phyloP scores from a whole-genome alignment of 2,329 filamentous ascomycete genomes.

The Aspergillus hiratsukae region DNA sequence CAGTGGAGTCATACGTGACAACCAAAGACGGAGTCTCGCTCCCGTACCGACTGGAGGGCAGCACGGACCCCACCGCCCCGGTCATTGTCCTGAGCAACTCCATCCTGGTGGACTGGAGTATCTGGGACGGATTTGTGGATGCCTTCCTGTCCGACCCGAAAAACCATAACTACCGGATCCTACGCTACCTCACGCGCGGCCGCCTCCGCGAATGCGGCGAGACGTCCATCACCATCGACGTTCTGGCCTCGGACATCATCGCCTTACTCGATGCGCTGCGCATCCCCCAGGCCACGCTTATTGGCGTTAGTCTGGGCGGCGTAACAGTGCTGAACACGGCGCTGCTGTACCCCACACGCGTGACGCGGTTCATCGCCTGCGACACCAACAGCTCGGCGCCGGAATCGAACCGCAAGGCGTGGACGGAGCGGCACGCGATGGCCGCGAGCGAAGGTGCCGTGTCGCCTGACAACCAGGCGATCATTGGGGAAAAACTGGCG shows the following conservation, averaged over 20 bases:
- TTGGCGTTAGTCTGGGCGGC: slow-evolving; percentile 79
- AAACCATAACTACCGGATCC: slow-evolving; percentile 61
- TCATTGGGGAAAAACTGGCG: slow-evolving; percentile 62
- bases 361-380: slow-evolving; percentile 64
- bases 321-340: slow-evolving; percentile 71
- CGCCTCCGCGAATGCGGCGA: slow-evolving; percentile 45
- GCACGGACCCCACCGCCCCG: slow-evolving; percentile 60
- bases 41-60: slow-evolving; percentile 73
- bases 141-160: slow-evolving; percentile 52
- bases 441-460: slow-evolving; percentile 51
- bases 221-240: slow-evolving; percentile 55
- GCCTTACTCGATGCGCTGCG: slow-evolving; percentile 64
- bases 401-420: slow-evolving; percentile 69
- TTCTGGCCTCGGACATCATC: slow-evolving; percentile 64
- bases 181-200: slow-evolving; percentile 75
- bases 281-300: slow-evolving; percentile 61
- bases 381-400: slow-evolving; percentile 74
- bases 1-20: slow-evolving; percentile 64
- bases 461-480: slow-evolving; percentile 38
- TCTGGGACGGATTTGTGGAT: slow-evolving; percentile 73
- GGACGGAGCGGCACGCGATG: slow-evolving; percentile 69
- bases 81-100: slow-evolving; percentile 75
- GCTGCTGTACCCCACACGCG: slow-evolving; percentile 57
- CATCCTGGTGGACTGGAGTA: slow-evolving; percentile 69
- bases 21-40: slow-evolving; percentile 64